Conservation (phyloP, 2,329 filamentous ascomycete genomes). For the Fusarium pseudonygamai region DNA sequence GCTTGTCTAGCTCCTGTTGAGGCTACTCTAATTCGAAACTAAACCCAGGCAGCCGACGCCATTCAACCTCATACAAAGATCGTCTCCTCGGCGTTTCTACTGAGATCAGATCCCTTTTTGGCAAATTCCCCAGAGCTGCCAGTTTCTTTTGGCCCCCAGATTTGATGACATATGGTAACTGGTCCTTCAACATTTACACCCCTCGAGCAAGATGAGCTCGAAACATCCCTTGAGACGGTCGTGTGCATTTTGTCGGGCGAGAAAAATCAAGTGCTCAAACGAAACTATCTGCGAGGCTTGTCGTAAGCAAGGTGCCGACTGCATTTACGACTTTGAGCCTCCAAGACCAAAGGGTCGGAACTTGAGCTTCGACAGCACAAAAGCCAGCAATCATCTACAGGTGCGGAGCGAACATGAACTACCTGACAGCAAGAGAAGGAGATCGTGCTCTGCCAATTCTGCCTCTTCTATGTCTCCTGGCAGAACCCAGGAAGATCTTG, state of each 20-base stretch:
- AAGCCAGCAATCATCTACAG: slow-evolving; percentile 22
- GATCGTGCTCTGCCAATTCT: slow-evolving; percentile 42
- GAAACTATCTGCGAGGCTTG: slow-evolving; percentile 51
- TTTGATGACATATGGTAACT: slow-evolving; percentile 11
- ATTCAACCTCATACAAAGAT: slow-evolving; percentile 28
- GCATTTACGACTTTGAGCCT: slow-evolving; percentile 52
- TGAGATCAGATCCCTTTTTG: background rate
- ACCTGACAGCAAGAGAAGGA: slow-evolving; percentile 34
- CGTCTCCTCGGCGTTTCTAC: slow-evolving; percentile 4
- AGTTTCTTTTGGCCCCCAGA: background rate
- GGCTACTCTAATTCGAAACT: slow-evolving; percentile 28
- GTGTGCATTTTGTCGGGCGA: slow-evolving; percentile 50
- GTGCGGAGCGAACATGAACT: slow-evolving; percentile 21
- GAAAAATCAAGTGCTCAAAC: slow-evolving; percentile 53
- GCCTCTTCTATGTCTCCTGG: slow-evolving; percentile 38
- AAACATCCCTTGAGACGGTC: slow-evolving; percentile 49
- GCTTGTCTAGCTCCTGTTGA: slow-evolving; percentile 7
- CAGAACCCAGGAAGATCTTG: slow-evolving; percentile 34
- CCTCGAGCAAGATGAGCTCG: slow-evolving; percentile 39
- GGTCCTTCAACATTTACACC: background rate
- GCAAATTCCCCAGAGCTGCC: background rate
- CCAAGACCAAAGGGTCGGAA: slow-evolving; percentile 44
- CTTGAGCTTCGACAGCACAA: slow-evolving; percentile 41
- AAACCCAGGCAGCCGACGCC: slow-evolving; percentile 26
- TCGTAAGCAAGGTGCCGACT: slow-evolving; percentile 49